Evolutionary conservation across 2,329 filamentous ascomycete species (phyloP), one percentile per base, ranked within the genome.

Genomic region (Emergomyces orientalis): DNA sequence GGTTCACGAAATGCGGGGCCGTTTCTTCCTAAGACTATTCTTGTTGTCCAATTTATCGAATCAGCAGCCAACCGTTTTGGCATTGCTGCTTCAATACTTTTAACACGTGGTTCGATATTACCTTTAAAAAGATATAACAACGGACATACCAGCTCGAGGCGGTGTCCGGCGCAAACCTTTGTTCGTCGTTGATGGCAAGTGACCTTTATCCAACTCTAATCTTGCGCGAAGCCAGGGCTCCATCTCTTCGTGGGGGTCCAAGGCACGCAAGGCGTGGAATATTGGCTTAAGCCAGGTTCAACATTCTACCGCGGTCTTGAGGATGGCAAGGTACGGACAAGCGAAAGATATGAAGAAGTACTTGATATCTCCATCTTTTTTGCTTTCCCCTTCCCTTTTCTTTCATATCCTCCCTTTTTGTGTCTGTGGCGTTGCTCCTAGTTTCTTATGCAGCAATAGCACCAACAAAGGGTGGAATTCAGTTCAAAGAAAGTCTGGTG

Each of bases 51-150:
- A n/a, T n/a, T n/a, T n/a, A n/a, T n/a, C n/a, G 1, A 55, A 32
- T 1, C 49, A 47, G 73, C 71, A 75, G 61, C 76, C 69, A 2
- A 60, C 52, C 32, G 32, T 9, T 19, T 57, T 76, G 72, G 62
- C 74, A 77, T 1, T 68, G 7, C 32, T 68, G 56, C 68, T 67
- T 63, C 75, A 77, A 62, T 76, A 77, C 75, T 76, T 76, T 41
- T 43, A 11, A 37, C 9, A 11, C 34, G 1, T 2, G 9, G 34
- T 8, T 37, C 34, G 9, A 37, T 11, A 37, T 49, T 25, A 60
- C 41, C n/a, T n/a, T n/a, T n/a, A n/a, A n/a, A 45, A 6, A 5
- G 19, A 39, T 19, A 27, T 11, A 45, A 5, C 43, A 45, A 45
- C 17, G 4, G 43, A 45, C 43, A 45, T 32, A 19, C 17, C 13